Conservation (phyloP, 306 rosid species). For the Dalbergia cochinchinensis region DNA sequence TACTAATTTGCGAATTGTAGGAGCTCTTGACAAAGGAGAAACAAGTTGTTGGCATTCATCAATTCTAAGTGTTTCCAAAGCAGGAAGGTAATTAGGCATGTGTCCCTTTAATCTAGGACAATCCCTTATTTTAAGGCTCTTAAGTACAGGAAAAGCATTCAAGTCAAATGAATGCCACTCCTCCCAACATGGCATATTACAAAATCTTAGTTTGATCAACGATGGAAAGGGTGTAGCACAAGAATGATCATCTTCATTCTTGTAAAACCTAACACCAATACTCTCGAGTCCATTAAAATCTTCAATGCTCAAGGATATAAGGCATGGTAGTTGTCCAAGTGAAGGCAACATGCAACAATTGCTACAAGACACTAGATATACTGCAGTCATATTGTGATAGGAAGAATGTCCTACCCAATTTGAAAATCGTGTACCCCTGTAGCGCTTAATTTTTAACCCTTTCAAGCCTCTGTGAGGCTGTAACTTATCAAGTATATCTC, state of each 20-base stretch:
- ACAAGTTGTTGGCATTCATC: background rate
- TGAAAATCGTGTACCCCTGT: background rate
- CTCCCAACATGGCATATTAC: background rate
- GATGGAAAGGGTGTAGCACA: conserved; percentile 15
- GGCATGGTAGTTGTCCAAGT: conserved; percentile 26
- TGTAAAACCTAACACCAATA: background rate
- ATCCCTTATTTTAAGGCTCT: rapidly evolving
- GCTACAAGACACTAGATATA: rapidly evolving
- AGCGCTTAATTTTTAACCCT: rapidly evolving
- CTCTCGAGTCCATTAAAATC: background rate
- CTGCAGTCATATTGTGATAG: background rate
- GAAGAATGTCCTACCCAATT: conserved; percentile 30
- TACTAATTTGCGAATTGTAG: background rate
- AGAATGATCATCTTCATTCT: background rate
- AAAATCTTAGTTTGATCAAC: background rate
- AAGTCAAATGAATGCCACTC: conserved; percentile 16
- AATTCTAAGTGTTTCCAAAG: background rate
- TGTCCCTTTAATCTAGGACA: conserved; percentile 14
- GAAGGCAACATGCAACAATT: conserved; percentile 31
- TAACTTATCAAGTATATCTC: conserved; percentile 5
- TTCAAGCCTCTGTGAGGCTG: background rate
- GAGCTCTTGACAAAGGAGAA: background rate
- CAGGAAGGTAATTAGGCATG: background rate
- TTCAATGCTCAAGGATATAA: background rate
- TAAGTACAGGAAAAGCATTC: conserved; percentile 22